Conservation (phyloP, 163 green algal species). For the Dunaliella salina region DNA sequence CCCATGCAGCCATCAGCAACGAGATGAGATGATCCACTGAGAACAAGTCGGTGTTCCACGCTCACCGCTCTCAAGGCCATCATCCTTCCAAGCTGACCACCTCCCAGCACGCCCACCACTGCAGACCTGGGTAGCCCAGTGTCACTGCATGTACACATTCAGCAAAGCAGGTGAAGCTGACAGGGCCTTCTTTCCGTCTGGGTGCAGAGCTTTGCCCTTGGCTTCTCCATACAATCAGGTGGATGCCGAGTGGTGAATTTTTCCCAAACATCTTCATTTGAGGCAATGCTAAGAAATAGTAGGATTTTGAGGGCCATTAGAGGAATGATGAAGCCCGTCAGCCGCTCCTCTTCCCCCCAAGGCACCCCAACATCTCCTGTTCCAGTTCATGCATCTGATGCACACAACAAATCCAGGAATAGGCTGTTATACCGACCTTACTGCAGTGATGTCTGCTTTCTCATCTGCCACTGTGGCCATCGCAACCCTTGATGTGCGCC, state of each 20-base stretch:
- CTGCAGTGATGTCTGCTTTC: background rate
- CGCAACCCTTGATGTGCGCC: background rate
- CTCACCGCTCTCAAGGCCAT: slow-evolving; percentile 83
- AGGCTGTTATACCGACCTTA: background rate
- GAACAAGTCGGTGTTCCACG: background rate
- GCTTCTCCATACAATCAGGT: too few relatives aligned
- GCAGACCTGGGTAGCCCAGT: slow-evolving; percentile 42
- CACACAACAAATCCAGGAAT: background rate
- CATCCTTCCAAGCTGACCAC: slow-evolving; percentile 96
- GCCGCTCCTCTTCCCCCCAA: too few relatives aligned
- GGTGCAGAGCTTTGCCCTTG: too few relatives aligned
- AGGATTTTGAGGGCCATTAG: too few relatives aligned
- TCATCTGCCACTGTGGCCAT: background rate
- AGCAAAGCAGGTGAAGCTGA: too few relatives aligned
- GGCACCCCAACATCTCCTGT: too few relatives aligned
- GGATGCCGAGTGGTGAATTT: too few relatives aligned
- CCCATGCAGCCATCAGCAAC: background rate
- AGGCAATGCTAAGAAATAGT: too few relatives aligned
- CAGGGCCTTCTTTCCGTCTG: too few relatives aligned
- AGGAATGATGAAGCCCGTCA: too few relatives aligned
- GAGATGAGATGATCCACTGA: background rate
- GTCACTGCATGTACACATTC: slow-evolving; percentile 14
- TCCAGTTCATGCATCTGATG: too few relatives aligned
- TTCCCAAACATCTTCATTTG: too few relatives aligned
- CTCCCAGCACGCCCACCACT: slow-evolving; percentile 86